A percentile compares a stretch with the other conserved stretches of the same genome.
Conservation (phyloP, 805 yeast species). For the Nakazawaea peltata region DNA sequence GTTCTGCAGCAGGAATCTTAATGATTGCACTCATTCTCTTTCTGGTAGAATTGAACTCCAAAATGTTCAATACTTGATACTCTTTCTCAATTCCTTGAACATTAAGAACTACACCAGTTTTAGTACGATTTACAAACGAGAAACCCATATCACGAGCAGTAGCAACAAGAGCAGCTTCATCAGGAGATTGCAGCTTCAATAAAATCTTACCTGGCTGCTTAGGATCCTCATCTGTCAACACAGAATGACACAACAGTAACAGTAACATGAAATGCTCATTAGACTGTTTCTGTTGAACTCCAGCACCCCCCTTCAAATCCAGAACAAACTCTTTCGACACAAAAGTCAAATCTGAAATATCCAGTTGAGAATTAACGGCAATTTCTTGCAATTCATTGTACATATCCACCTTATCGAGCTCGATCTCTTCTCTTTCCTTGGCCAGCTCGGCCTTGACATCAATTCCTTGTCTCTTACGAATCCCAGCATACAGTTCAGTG, state of each 20-base stretch:
- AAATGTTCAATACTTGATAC: slow-evolving; percentile 59
- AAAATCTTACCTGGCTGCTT: slow-evolving; percentile 45
- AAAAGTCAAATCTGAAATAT: slow-evolving; percentile 60
- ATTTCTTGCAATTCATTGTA: slow-evolving; percentile 26
- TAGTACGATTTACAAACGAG: slow-evolving; percentile 56
- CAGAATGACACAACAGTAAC: slow-evolving; percentile 73
- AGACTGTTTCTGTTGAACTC: slow-evolving; percentile 44
- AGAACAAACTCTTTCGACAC: slow-evolving; percentile 56
- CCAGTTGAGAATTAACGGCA: slow-evolving; percentile 38
- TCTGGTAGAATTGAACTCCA: slow-evolving; percentile 79
- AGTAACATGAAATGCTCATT: slow-evolving; percentile 73
- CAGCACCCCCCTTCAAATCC: slow-evolving; percentile 49
- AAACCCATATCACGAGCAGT: slow-evolving; percentile 77
- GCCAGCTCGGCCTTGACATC: slow-evolving; percentile 45
- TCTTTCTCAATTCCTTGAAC: slow-evolving; percentile 67
- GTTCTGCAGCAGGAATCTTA: slow-evolving; percentile 46
- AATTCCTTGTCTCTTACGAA: slow-evolving; percentile 56
- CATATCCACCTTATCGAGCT: slow-evolving; percentile 40
- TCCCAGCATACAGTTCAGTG: slow-evolving; percentile 72
- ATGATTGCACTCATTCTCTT: slow-evolving; percentile 83
- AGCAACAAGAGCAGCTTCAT: slow-evolving; percentile 79
- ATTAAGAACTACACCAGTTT: slow-evolving; percentile 56
- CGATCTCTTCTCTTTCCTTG: slow-evolving; percentile 32
- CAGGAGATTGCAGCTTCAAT: slow-evolving; percentile 77
- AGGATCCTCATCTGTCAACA: slow-evolving; percentile 59